A percentile compares a stretch with the other conserved stretches of the same genome.
phyloP scores from a whole-genome alignment of 192 early-diverging fungal species.

The Radiomyces spectabilis region DNA sequence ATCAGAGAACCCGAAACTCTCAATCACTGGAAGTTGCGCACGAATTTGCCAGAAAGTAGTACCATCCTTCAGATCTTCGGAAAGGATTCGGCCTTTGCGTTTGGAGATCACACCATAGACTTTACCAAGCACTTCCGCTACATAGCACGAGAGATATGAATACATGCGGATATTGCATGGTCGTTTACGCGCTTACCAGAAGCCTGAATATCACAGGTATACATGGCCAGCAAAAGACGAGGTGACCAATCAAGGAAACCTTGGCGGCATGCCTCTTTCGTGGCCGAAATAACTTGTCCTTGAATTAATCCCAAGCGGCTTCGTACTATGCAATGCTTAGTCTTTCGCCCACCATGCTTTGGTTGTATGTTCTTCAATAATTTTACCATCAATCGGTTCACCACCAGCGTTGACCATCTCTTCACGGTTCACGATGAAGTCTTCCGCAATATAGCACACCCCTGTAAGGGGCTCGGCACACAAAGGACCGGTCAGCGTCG shows the following conservation, averaged over 20 bases:
- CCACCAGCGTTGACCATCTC: conserved; percentile 16
- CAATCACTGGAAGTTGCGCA: conserved; percentile 85
- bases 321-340: conserved; percentile 27
- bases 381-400: conserved; percentile 30
- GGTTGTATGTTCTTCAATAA: background rate
- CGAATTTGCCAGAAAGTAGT: conserved; percentile 93
- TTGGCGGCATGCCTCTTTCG: conserved; percentile 74
- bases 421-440: conserved; percentile 36
- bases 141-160: background rate
- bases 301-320: conserved; percentile 38
- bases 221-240: conserved; percentile 92
- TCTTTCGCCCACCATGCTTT: no score
- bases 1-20: conserved; percentile 98
- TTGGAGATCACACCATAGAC: conserved; percentile 92
- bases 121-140: conserved; percentile 87
- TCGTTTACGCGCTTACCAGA: conserved; percentile 43
- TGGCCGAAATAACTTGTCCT: conserved; percentile 85
- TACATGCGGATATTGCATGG: background rate
- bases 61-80: conserved; percentile 97
- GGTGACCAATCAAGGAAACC: conserved; percentile 93
- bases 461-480: conserved; percentile 92
- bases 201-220: conserved; percentile 94
- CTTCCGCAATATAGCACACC: conserved; percentile 69
- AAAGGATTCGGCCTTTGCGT: conserved; percentile 84
- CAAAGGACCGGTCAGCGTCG: conserved; percentile 81